Base-by-base conservation (phyloP, 2,329 filamentous ascomycete species). In the Dactylellina leptospora region DNA sequence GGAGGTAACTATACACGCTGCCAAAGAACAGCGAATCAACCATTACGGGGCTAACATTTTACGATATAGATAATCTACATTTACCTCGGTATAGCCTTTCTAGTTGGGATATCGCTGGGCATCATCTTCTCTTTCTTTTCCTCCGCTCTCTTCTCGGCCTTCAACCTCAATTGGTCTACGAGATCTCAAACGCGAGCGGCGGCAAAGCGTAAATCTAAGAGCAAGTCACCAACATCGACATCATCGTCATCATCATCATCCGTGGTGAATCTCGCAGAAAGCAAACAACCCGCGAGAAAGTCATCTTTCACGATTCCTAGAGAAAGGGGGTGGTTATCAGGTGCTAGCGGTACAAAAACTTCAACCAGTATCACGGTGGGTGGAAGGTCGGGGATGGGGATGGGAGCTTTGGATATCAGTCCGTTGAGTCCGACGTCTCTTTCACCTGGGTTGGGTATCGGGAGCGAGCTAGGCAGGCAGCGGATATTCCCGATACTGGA, bases 401-500 rank as follows among this genome's bases (percentile, higher is more conserved):
- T 63, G 59, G 59, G 59, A 23, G 59, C 59, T 22, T 53, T 59
- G 54, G 62, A 68, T 54, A 60, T 58, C 20, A 54, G 33, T 44
- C 48, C 62, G 42, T 27, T 68, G 18, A 64, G 68, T 18, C 59
- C 68, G 38, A 72, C 68, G 8, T 64, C 68, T 2, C 27, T 68
- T 27, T 68, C 62, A 23, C 44, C 62, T 22, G 53, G 56, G 25
- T 27, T 68, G 25, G 13, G 38, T n/a, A 5, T 58, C 5, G 25
- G 38, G 13, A 42, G 20, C 23, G 33, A 44, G 16, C 33, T 63
- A 22, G 62, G 45, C 16, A 53, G 68, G 22, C 59, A 72, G 54
- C 59, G 30, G 59, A 72, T 72, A 53, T 72, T 72, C 33, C 68
- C 68, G 38, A 72, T 72, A 45, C 16, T 72, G 16, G 68, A 72